phyloP scores from a whole-genome alignment of 2,329 filamentous ascomycete genomes.

The Aureobasidium namibiae region DNA sequence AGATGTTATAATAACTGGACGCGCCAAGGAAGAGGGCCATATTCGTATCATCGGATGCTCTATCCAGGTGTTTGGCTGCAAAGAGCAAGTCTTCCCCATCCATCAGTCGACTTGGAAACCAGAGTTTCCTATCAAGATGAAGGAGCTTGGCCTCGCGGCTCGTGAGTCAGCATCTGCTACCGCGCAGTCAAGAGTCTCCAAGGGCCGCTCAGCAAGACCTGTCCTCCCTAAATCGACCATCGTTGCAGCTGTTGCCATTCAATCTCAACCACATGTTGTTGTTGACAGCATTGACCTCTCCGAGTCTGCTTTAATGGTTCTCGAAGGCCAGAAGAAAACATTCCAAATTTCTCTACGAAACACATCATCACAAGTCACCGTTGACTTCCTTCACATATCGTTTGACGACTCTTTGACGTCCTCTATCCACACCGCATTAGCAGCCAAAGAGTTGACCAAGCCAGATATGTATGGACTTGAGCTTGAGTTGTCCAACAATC shows the following conservation, averaged over 20 bases:
- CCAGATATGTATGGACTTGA: constrained; percentile 83
- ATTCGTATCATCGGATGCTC: constrained; percentile 70
- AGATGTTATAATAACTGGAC: constrained; percentile 62
- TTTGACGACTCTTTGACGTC: constrained; percentile 83
- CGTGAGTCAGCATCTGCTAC: not conserved
- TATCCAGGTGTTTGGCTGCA: constrained; percentile 73
- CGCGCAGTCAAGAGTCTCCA: not conserved
- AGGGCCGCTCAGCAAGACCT: constrained; percentile 18
- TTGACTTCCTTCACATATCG: constrained; percentile 78
- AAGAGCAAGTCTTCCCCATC: constrained; percentile 75
- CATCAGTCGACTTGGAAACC: constrained; percentile 70
- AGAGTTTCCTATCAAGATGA: constrained; percentile 62
- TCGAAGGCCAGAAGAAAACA: constrained; percentile 75
- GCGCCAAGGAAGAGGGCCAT: constrained; percentile 57
- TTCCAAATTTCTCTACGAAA: constrained; percentile 80
- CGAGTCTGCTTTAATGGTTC: constrained; percentile 81
- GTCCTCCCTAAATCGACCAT: constrained; percentile 27
- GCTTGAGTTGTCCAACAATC: constrained; percentile 62
- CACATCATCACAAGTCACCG: constrained; percentile 57
- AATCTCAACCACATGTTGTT: constrained; percentile 66
- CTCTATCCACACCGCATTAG: constrained; percentile 65
- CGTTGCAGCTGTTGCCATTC: constrained; percentile 65
- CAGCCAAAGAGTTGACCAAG: constrained; percentile 66
- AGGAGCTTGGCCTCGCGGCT: constrained; percentile 53
- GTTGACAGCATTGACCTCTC: constrained; percentile 70